Conservation (phyloP, 176 grass and related monocot genomes). For the Raddia guianensis region DNA sequence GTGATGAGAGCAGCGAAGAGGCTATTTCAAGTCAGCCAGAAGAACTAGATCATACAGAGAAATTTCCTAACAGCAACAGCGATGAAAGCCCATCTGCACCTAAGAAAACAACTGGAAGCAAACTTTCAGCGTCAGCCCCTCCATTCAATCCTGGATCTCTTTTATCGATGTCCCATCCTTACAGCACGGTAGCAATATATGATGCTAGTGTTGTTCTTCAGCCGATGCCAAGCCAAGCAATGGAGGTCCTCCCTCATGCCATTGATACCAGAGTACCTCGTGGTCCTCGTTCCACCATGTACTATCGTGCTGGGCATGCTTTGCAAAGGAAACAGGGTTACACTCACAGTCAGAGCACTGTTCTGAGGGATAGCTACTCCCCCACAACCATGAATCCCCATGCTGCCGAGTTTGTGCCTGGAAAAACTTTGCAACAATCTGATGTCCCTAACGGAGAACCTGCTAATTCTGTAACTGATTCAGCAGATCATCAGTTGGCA, state of each 20-base stretch:
- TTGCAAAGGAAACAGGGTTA: conserved; percentile 79
- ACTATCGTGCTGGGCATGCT: conserved; percentile 66
- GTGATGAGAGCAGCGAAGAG: conserved; percentile 52
- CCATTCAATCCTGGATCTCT: conserved; percentile 91
- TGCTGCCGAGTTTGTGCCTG: conserved; percentile 93
- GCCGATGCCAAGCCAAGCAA: conserved; percentile 53
- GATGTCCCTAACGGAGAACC: conserved; percentile 46
- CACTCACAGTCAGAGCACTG: conserved; percentile 63
- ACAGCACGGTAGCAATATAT: conserved; percentile 69
- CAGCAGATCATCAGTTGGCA: conserved; percentile 18
- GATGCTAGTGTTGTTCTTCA: conserved; percentile 65
- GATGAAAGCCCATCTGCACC: conserved; percentile 46
- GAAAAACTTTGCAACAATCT: conserved; percentile 59
- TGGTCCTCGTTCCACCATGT: conserved; percentile 79
- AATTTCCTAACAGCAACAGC: conserved; percentile 53
- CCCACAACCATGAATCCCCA: conserved; percentile 85
- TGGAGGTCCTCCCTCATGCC: conserved; percentile 66
- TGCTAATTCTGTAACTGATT: conserved; percentile 39
- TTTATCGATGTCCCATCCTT: conserved; percentile 69
- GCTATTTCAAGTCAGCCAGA: conserved; percentile 46
- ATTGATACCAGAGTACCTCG: conserved; percentile 77
- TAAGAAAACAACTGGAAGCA: conserved; percentile 77
- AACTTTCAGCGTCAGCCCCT: conserved; percentile 95
- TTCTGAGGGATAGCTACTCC: conserved; percentile 43
- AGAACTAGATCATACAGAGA: conserved; percentile 35